Conservation (phyloP, 1,284 basidiomycete species). For the Tilletia indica region DNA sequence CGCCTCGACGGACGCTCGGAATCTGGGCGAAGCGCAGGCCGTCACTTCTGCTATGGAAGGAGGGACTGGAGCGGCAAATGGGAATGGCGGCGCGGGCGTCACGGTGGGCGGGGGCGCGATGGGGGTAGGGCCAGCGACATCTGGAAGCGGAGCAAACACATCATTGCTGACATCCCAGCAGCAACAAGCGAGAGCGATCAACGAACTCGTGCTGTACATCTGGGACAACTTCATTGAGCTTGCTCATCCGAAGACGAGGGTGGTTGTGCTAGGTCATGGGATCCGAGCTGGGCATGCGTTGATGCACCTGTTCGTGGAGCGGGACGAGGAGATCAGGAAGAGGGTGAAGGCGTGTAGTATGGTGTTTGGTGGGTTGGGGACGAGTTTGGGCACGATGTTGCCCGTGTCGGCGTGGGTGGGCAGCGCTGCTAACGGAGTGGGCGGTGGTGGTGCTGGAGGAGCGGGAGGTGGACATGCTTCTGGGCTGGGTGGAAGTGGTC, state of each 20-base stretch:
- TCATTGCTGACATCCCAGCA: conserved; percentile 50
- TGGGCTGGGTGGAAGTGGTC: background rate
- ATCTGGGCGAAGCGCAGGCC: background rate
- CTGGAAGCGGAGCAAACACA: conserved; percentile 14
- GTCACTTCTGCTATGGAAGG: background rate
- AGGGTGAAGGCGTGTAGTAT: background rate
- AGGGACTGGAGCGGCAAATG: background rate
- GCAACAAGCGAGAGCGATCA: conserved; percentile 61
- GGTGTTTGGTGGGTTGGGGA: conserved; percentile 9
- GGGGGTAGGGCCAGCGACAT: conserved; percentile 1
- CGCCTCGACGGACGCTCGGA: background rate
- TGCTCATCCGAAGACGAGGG: conserved; percentile 13
- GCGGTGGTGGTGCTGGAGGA: background rate
- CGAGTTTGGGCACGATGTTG: background rate
- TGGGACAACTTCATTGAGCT: conserved; percentile 95
- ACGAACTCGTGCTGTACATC: conserved; percentile 72
- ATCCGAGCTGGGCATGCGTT: conserved; percentile 1
- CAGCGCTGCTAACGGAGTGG: background rate
- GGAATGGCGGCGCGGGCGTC: background rate
- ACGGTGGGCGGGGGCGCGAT: background rate
- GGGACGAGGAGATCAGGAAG: background rate
- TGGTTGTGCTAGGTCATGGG: conserved; percentile 2
- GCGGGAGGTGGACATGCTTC: background rate
- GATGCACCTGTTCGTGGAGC: conserved; percentile 13
- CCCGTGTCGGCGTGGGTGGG: conserved; percentile 12